Percentiles rank a stretch among this genome's conserved stretches.
phyloP scores from a whole-genome alignment of 768 basidiomycete species.

The Brasilioporus rufonigricans region DNA sequence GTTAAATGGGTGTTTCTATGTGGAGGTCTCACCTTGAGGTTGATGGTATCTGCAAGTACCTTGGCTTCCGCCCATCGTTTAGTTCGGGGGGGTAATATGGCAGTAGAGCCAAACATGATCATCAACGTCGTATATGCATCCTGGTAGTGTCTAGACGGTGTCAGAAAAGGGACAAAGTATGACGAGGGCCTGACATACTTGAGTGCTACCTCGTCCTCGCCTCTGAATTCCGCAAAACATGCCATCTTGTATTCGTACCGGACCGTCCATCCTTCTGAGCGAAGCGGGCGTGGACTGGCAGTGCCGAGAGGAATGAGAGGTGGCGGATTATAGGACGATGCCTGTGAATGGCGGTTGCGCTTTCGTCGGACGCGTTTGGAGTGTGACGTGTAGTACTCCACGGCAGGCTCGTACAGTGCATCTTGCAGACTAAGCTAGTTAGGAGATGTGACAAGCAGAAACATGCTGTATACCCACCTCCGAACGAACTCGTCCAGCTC shows the following conservation, averaged over 20 bases:
- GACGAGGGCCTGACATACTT: slow-evolving; percentile 54
- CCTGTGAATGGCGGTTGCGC: slow-evolving; percentile 75
- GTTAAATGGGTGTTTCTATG: neutral
- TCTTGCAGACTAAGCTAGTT: slow-evolving; percentile 65
- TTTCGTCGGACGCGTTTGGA: slow-evolving; percentile 91
- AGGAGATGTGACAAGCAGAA: neutral
- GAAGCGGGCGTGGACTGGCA: slow-evolving; percentile 52
- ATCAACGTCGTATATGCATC: slow-evolving; percentile 83
- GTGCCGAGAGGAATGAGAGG: slow-evolving; percentile 45
- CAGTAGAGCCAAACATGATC: slow-evolving; percentile 87
- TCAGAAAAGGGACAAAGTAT: slow-evolving; percentile 6
- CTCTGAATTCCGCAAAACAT: slow-evolving; percentile 91
- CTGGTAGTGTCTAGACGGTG: slow-evolving; percentile 77
- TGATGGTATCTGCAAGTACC: slow-evolving; percentile 92
- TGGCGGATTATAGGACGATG: slow-evolving; percentile 45
- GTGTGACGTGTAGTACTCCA: slow-evolving; percentile 92
- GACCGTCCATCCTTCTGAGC: slow-evolving; percentile 91
- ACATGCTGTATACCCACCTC: slow-evolving; percentile 45
- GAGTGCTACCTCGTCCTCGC: slow-evolving; percentile 88
- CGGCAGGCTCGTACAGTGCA: slow-evolving; percentile 82
- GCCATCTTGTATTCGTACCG: slow-evolving; percentile 98
- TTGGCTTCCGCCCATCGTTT: slow-evolving; percentile 99
- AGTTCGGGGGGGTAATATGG: slow-evolving; percentile 84
- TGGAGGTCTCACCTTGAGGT: slow-evolving; percentile 63
- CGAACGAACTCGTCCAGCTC: slow-evolving; percentile 89